phyloP scores from a whole-genome alignment of 2,329 filamentous ascomycete genomes.

The Periconia sp. region DNA sequence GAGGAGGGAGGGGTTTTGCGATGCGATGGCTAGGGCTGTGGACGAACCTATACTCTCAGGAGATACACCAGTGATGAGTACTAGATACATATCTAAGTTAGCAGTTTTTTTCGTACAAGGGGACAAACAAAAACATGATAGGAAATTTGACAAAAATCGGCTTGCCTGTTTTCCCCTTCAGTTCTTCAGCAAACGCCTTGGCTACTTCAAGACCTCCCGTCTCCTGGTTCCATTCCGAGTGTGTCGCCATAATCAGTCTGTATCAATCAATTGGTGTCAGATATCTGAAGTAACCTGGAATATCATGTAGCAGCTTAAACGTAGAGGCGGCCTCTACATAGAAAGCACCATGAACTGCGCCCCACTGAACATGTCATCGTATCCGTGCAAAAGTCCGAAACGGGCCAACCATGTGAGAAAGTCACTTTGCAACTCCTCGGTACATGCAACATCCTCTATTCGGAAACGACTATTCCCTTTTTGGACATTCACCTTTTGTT shows the following conservation, averaged over 20 bases:
- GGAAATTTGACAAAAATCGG: background rate
- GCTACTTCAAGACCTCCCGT: conserved; percentile 36
- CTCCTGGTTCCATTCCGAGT: conserved; percentile 36
- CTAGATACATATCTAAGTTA: conserved; percentile 18
- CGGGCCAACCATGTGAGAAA: too few species aligned
- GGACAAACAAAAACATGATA: too few species aligned
- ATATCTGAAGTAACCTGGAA: too few species aligned
- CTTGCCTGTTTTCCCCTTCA: conserved; percentile 30
- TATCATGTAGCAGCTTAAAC: too few species aligned
- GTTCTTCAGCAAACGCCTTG: conserved; percentile 28
- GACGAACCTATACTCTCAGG: conserved; percentile 35
- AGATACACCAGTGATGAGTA: conserved; percentile 43
- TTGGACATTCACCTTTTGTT: background rate
- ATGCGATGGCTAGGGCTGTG: conserved; percentile 29
- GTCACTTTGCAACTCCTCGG: too few species aligned
- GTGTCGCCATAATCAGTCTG: conserved; percentile 23
- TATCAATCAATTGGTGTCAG: too few species aligned
- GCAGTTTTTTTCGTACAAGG: background rate
- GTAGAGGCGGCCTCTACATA: too few species aligned
- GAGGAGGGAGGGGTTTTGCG: conserved; percentile 27
- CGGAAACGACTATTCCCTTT: background rate
- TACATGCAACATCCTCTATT: background rate
- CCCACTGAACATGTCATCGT: too few species aligned
- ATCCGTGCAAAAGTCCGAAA: background rate
- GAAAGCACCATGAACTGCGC: too few species aligned